Conservation (phyloP, 192 early-diverging fungal species). For the Coemansia sp. region DNA sequence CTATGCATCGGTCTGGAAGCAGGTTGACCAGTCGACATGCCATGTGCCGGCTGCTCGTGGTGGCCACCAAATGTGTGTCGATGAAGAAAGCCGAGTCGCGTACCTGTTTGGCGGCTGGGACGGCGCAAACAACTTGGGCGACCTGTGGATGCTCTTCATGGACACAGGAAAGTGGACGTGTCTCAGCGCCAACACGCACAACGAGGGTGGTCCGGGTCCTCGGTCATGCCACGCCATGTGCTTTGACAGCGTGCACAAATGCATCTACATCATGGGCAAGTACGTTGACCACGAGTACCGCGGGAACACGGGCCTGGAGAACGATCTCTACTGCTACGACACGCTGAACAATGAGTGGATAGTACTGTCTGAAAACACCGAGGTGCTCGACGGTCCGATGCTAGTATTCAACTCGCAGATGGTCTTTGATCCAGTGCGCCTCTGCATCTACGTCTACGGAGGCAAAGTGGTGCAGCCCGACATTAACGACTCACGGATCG, state of each 20-base stretch:
- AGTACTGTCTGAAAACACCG: slow-evolving; percentile 76
- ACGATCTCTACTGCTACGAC: slow-evolving; percentile 92
- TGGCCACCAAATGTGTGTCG: slow-evolving; percentile 97
- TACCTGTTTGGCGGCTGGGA: slow-evolving; percentile 97
- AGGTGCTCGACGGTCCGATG: slow-evolving; percentile 82
- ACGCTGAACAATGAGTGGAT: slow-evolving; percentile 69
- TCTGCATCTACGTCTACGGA: slow-evolving; percentile 89
- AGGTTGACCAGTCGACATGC: slow-evolving; percentile 10
- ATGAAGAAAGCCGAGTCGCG: slow-evolving; percentile 68
- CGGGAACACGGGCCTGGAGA: slow-evolving; percentile 68
- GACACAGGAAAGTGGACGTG: slow-evolving; percentile 69
- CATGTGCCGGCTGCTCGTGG: slow-evolving; percentile 71
- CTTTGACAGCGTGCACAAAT: slow-evolving; percentile 73
- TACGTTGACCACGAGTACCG: slow-evolving; percentile 82
- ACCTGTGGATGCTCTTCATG: slow-evolving; percentile 86
- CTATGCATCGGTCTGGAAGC: slow-evolving; percentile 76
- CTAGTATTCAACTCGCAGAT: slow-evolving; percentile 95
- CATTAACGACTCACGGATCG: slow-evolving; percentile 59
- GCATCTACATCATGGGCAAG: slow-evolving; percentile 84
- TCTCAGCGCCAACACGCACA: slow-evolving; percentile 74
- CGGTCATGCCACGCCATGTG: slow-evolving; percentile 94
- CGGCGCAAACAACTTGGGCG: slow-evolving; percentile 81
- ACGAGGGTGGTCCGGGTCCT: slow-evolving; percentile 80
- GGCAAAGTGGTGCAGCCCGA: slow-evolving; percentile 75
- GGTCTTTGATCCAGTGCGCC: slow-evolving; percentile 73